Conservation (phyloP, 257 asterid genomes). For the Solanum sejunctum region DNA sequence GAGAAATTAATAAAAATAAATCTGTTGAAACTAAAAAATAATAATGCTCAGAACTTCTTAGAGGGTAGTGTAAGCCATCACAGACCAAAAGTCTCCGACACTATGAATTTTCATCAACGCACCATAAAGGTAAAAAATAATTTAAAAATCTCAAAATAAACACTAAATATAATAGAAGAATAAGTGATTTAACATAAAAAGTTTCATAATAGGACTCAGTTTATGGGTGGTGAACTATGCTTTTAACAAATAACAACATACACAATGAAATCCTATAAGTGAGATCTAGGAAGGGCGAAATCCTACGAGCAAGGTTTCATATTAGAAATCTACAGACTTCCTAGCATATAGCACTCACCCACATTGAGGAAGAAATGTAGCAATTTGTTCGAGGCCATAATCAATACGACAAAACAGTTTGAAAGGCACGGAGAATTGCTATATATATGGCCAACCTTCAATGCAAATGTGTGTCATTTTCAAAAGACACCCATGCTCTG, state of each 20-base stretch:
- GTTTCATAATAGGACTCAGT: not conserved
- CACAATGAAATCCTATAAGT: too few relatives aligned
- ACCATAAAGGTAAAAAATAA: not conserved
- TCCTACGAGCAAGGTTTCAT: too few relatives aligned
- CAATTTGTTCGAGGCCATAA: constrained; percentile 15
- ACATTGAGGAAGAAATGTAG: not conserved
- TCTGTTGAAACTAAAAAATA: not conserved
- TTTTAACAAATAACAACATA: not conserved
- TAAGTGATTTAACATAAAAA: not conserved
- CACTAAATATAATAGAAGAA: not conserved
- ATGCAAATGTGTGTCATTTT: constrained; percentile 38
- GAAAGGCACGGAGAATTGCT: constrained; percentile 67
- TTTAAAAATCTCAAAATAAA: too few relatives aligned
- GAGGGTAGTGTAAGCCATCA: constrained; percentile 26
- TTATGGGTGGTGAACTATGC: constrained; percentile 47
- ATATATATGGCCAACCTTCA: constrained; percentile 46
- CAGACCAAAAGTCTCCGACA: constrained; percentile 1
- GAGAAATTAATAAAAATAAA: not conserved
- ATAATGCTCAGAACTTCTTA: constrained; percentile 35
- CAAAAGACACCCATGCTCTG: constrained; percentile 46
- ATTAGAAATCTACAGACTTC: too few relatives aligned
- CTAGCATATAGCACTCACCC: too few relatives aligned
- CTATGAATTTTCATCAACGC: not conserved
- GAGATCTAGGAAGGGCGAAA: too few relatives aligned
- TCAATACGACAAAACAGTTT: constrained; percentile 15